phyloP scores from a whole-genome alignment of 495 filamentous ascomycete genomes.

The Aspergillus carlsbadensis region DNA sequence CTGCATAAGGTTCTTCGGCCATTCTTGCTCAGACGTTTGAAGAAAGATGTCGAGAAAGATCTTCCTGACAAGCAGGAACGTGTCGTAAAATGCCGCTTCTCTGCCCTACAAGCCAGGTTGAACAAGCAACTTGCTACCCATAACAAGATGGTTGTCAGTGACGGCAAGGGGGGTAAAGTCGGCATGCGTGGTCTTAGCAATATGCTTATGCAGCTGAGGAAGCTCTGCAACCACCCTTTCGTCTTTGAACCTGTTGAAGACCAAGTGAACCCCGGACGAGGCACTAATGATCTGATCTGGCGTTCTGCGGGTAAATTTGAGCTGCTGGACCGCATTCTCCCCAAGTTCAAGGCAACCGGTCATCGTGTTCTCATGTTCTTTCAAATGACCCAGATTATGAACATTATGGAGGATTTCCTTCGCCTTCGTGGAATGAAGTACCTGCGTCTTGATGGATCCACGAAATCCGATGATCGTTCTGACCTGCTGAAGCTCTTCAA shows the following conservation, averaged over 20 bases:
- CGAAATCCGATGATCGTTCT: conserved; percentile 95
- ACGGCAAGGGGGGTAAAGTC: conserved; percentile 94
- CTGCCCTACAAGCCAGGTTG: conserved; percentile 84
- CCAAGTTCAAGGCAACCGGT: conserved; percentile 84
- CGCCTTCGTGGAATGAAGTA: conserved; percentile 79
- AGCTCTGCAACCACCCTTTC: conserved; percentile 98
- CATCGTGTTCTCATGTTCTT: conserved; percentile 99
- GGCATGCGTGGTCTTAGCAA: conserved; percentile 95
- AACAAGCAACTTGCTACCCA: conserved; percentile 96
- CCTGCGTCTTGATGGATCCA: conserved; percentile 90
- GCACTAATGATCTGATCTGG: conserved; percentile 92
- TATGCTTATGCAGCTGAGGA: conserved; percentile 99
- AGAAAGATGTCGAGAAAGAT: conserved; percentile 99
- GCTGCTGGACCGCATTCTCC: conserved; percentile 84
- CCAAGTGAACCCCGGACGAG: conserved; percentile 87
- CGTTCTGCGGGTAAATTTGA: conserved; percentile 97
- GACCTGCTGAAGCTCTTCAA: conserved; percentile 88
- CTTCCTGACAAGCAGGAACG: conserved; percentile 97
- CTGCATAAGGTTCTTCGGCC: conserved; percentile 96
- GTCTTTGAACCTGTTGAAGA: conserved; percentile 98
- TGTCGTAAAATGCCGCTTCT: conserved; percentile 98
- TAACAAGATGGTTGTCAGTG: conserved; percentile 89
- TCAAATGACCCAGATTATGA: conserved; percentile 99
- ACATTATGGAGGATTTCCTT: conserved; percentile 99
- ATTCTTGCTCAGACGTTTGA: conserved; percentile 95